phyloP scores from a whole-genome alignment of 768 basidiomycete species.

The Kwoniella bestiolae region DNA sequence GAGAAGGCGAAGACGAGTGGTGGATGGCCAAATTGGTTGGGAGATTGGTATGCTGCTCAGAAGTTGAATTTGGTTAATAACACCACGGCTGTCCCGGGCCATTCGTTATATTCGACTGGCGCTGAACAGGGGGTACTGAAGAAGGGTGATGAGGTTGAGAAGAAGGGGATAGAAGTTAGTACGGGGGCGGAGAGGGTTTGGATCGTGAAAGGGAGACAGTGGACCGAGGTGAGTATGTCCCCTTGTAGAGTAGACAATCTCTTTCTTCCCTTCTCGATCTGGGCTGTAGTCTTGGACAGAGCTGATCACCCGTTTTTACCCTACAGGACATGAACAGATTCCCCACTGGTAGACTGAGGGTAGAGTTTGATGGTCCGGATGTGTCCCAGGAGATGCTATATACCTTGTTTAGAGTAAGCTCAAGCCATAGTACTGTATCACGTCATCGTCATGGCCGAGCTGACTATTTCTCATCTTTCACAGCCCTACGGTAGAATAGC shows the following conservation, averaged over 20 bases:
- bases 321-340: slow-evolving; percentile 85
- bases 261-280: too few species aligned
- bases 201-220: slow-evolving; percentile 56
- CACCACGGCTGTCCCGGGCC: slow-evolving; percentile 34
- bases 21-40: slow-evolving; percentile 55
- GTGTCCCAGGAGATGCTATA: slow-evolving; percentile 79
- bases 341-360: slow-evolving; percentile 71
- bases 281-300: too few species aligned
- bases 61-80: slow-evolving; percentile 13
- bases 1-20: slow-evolving; percentile 44
- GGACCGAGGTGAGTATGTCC: slow-evolving; percentile 51
- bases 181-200: slow-evolving; percentile 52
- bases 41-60: slow-evolving; percentile 45
- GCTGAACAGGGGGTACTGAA: slow-evolving; percentile 30
- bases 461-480: background rate
- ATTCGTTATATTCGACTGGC: slow-evolving; percentile 36
- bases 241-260: too few species aligned
- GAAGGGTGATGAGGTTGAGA: slow-evolving; percentile 39
- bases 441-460: background rate
- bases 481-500: slow-evolving; percentile 82
- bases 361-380: slow-evolving; percentile 90
- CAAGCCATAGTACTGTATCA: background rate
- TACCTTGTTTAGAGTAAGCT: slow-evolving; percentile 71
- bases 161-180: slow-evolving; percentile 33
- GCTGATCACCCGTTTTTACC: too few species aligned